These are phyloP conservation scores for Penicillium hordei DNA, from an alignment of 2,329 filamentous ascomycete genomes.

Conservation along the genomic window DNA sequence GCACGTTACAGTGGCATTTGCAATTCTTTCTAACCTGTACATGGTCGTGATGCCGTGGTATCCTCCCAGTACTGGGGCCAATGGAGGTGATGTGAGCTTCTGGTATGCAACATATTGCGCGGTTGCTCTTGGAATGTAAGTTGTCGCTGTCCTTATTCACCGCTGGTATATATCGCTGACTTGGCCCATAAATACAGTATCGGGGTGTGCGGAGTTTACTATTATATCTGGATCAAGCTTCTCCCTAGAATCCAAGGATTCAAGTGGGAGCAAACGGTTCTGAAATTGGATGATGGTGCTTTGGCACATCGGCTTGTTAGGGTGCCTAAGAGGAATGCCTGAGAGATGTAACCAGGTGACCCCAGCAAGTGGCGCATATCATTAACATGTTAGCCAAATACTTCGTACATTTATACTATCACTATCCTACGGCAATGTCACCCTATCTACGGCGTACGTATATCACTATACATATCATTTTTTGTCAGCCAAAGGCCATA, in stretches of 20 bases:
- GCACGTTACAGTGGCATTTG: slow-evolving; percentile 59
- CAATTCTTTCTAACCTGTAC: slow-evolving; percentile 59
- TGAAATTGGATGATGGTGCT: slow-evolving; percentile 52
- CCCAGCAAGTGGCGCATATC: neutral
- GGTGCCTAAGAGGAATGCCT: slow-evolving; percentile 44
- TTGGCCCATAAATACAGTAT: slow-evolving; percentile 28
- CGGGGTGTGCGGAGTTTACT: slow-evolving; percentile 57
- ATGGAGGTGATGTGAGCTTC: slow-evolving; percentile 67
- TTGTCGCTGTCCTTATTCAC: slow-evolving; percentile 18
- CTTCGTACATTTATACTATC: neutral
- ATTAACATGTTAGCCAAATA: neutral
- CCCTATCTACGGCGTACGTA: no score
- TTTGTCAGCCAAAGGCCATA: no score
- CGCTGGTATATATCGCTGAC: neutral
- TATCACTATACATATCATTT: no score
- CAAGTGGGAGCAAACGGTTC: slow-evolving; percentile 55
- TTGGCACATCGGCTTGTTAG: slow-evolving; percentile 55
- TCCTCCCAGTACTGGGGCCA: slow-evolving; percentile 60
- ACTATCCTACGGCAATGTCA: neutral
- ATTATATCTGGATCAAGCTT: slow-evolving; percentile 58
- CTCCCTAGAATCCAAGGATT: slow-evolving; percentile 57
- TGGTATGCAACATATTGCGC: slow-evolving; percentile 71
- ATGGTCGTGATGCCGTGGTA: slow-evolving; percentile 71
- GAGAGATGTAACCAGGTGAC: neutral
- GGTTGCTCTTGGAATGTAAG: slow-evolving; percentile 64